phyloP scores from a whole-genome alignment of 176 grass and related monocot genomes.

The Phragmites australis region DNA sequence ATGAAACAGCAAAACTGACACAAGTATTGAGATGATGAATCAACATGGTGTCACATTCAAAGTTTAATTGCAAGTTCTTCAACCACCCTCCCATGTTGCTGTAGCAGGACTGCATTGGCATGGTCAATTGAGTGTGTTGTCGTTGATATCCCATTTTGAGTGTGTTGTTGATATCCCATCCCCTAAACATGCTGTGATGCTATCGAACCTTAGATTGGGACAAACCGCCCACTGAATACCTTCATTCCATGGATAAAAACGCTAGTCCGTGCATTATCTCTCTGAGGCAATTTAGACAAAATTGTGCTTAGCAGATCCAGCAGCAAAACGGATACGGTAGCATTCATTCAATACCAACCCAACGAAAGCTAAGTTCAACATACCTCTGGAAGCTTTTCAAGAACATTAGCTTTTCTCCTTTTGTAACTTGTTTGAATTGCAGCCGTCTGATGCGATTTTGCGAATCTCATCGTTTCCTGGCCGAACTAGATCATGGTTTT shows the following conservation, averaged over 20 bases:
- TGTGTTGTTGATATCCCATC: too few species aligned
- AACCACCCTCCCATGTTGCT: too few species aligned
- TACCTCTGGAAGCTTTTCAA: neutral
- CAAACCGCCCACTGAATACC: neutral
- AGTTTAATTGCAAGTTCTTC: too few species aligned
- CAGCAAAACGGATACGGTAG: too few species aligned
- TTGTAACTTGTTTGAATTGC: neutral
- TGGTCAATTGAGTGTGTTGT: too few species aligned
- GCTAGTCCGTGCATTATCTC: neutral
- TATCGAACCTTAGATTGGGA: neutral
- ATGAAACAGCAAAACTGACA: too few species aligned
- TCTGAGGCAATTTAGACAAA: neutral
- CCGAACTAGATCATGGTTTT: neutral
- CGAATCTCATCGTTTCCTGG: neutral
- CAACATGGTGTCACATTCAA: too few species aligned
- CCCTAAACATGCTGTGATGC: neutral
- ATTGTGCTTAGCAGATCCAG: neutral
- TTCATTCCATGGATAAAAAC: neutral
- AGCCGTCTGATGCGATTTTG: neutral
- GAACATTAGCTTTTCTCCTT: neutral
- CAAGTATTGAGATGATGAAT: too few species aligned
- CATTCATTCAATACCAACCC: constrained; percentile 3
- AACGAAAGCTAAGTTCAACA: neutral
- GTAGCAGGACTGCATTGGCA: too few species aligned
- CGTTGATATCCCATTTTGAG: too few species aligned